Evolutionary conservation across 2,329 filamentous ascomycete genomes (phyloP), one percentile per base, ranked within the genome.

Genomic region (Penicillium sp.): DNA sequence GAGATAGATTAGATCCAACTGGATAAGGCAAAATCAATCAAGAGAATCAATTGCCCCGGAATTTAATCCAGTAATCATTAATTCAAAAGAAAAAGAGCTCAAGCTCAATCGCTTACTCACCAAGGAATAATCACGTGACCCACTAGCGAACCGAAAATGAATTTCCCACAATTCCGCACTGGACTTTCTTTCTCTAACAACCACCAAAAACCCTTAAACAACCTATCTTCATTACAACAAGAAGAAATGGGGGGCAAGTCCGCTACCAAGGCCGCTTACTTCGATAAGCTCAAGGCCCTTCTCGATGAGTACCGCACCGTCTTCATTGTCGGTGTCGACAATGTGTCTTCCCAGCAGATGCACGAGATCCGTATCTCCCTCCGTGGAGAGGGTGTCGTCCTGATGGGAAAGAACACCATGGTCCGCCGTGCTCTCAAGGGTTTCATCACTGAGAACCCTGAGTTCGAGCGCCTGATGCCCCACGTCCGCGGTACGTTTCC

Each of bases 391-490:
- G 90, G 83, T 77, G 87, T 97, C 65, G 90, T 98, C 66, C 81
- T 98, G 78, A 97, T 97, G 93, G 93, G 91, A 74, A 97, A 96
- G 86, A 98, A 98, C 85, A 98, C 93, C 77, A 98, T 98, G 93
- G 86, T 95, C 71, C 93, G 93, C 74, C 90, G 93, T 80, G 94
- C 93, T 67, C 81, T 98, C 72, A 95, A 91, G 81, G 91, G 87
- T 71, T 95, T 98, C 80, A 71, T 96, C 67, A 44, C 65, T 74
- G 93, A 98, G 70, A 80, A 84, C 73, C 91, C 93, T 68, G 93
- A 98, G 80, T 98, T 94, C 79, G 93, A 97, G 82, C 89, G 90
- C 74, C 86, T 98, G 61, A 85, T 98, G 64, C 90, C 94, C 64
- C 85, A 85, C 78, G 87, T 98, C 78, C 90, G 84, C 80, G 93